Conservation (phyloP, 2,329 filamentous ascomycete species). For the Cordyceps fumosorosea region DNA sequence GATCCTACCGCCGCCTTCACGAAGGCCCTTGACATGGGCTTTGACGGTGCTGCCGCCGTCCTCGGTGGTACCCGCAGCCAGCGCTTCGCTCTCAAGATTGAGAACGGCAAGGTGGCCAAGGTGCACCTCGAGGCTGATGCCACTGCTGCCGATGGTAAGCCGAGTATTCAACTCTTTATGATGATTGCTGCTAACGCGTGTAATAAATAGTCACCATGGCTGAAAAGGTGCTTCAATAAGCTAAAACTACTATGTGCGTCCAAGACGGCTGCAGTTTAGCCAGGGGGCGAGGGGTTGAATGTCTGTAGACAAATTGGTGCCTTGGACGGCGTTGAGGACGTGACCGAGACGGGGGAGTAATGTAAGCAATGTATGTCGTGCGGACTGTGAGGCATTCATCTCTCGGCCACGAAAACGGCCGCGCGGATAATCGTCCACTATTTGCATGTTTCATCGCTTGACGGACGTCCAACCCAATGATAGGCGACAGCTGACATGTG, state of each 20-base stretch:
- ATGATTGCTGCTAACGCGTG: not conserved
- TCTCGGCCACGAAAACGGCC: too few species aligned
- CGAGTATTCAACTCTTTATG: not conserved
- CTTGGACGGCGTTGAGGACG: too few species aligned
- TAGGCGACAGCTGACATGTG: not conserved
- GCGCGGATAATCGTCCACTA: too few species aligned
- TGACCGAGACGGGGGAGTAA: too few species aligned
- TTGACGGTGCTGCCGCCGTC: slow-evolving; percentile 64
- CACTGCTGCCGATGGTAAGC: slow-evolving; percentile 69
- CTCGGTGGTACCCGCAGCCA: slow-evolving; percentile 81
- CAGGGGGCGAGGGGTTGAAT: not conserved
- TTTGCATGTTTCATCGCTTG: too few species aligned
- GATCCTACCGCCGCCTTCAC: slow-evolving; percentile 77
- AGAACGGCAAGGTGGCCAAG: slow-evolving; percentile 78
- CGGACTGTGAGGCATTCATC: too few species aligned
- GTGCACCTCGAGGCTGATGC: slow-evolving; percentile 83
- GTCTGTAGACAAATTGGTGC: too few species aligned
- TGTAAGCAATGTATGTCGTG: too few species aligned
- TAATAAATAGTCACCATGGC: slow-evolving; percentile 42
- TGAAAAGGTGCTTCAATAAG: slow-evolving; percentile 40
- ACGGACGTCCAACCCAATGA: too few species aligned
- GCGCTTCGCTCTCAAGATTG: slow-evolving; percentile 76
- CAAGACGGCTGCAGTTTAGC: not conserved
- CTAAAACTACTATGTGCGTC: not conserved
- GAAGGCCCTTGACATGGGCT: slow-evolving; percentile 73